Evolutionary conservation across 306 rosid genomes (phyloP).

Genomic region (Glycine soja): DNA sequence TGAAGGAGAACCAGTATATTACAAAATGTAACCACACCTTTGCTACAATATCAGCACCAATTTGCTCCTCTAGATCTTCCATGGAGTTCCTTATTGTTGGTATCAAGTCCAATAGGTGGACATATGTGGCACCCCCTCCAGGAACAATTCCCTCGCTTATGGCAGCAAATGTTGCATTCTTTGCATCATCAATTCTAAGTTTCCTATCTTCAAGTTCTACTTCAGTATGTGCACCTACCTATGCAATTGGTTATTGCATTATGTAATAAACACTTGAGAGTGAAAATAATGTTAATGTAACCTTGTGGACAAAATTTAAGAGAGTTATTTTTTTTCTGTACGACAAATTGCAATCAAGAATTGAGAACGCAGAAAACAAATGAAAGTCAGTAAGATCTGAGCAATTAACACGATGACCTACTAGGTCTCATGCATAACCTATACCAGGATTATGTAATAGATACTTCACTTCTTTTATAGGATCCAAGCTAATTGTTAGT

Average conservation of each 20-base stretch:
- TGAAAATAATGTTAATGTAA: not conserved
- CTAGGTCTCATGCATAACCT: conserved; percentile 18
- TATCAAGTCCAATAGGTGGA: conserved; percentile 76
- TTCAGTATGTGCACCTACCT: conserved; percentile 99
- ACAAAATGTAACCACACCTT: conserved; percentile 60
- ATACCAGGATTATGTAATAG: conserved; percentile 17
- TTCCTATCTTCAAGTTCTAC: conserved; percentile 87
- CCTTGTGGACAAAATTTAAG: conserved; percentile 29
- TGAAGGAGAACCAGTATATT: conserved; percentile 16
- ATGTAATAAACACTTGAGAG: conserved; percentile 32
- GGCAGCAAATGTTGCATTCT: conserved; percentile 95
- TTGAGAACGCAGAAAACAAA: conserved; percentile 6
- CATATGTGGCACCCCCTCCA: conserved; percentile 91
- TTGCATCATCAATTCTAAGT: conserved; percentile 96
- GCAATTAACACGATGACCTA: conserved; percentile 6
- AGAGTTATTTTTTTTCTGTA: not conserved
- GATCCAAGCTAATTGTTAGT: not conserved
- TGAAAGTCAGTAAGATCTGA: conserved; percentile 20
- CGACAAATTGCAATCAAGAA: conserved; percentile 36
- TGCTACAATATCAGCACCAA: conserved; percentile 92
- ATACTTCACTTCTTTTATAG: conserved; percentile 12
- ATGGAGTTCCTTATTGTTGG: conserved; percentile 69
- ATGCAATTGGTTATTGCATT: conserved; percentile 40
- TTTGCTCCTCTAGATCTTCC: conserved; percentile 80
- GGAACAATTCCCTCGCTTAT: conserved; percentile 93